These are phyloP conservation scores for Rhodotorula graminis DNA, from an alignment of 768 basidiomycete genomes.

Conservation along the genomic window DNA sequence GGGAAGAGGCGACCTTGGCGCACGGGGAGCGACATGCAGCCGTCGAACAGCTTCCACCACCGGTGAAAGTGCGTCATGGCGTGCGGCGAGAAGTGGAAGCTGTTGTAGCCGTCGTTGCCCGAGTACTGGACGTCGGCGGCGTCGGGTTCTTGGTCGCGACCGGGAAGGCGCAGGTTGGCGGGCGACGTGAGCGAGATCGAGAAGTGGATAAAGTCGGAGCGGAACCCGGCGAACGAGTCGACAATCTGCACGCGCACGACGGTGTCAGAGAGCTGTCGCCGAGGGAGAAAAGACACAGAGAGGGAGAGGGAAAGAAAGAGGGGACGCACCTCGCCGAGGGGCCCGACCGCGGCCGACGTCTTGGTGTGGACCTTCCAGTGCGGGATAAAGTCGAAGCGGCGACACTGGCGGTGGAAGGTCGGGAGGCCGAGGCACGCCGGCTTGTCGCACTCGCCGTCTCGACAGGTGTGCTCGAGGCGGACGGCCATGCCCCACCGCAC, in stretches of 20 bases:
- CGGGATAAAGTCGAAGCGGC: constrained; percentile 68
- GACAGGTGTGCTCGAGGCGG: constrained; percentile 75
- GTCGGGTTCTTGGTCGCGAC: constrained; percentile 35
- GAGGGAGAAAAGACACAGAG: not conserved
- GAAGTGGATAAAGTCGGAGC: constrained; percentile 89
- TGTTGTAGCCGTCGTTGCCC: constrained; percentile 54
- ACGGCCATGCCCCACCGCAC: constrained; percentile 82
- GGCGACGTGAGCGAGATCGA: constrained; percentile 72
- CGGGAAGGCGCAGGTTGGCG: constrained; percentile 21
- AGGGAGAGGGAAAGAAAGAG: not conserved
- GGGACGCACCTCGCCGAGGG: constrained; percentile 40
- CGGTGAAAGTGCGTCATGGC: constrained; percentile 83
- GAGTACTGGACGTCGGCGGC: constrained; percentile 1
- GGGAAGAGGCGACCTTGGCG: constrained; percentile 82
- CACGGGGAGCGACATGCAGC: constrained; percentile 70
- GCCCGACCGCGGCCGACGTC: constrained; percentile 17
- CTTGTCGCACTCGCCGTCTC: constrained; percentile 55
- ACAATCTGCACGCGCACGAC: constrained; percentile 30
- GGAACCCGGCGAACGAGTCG: constrained; percentile 82
- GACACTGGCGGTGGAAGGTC: constrained; percentile 68
- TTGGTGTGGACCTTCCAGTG: constrained; percentile 62
- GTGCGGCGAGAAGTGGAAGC: constrained; percentile 77
- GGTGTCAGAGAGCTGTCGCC: not conserved
- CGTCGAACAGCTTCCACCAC: constrained; percentile 84
- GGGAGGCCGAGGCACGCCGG: constrained; percentile 50